phyloP scores from a whole-genome alignment of 331 rosid species.

The Acacia concinna region DNA sequence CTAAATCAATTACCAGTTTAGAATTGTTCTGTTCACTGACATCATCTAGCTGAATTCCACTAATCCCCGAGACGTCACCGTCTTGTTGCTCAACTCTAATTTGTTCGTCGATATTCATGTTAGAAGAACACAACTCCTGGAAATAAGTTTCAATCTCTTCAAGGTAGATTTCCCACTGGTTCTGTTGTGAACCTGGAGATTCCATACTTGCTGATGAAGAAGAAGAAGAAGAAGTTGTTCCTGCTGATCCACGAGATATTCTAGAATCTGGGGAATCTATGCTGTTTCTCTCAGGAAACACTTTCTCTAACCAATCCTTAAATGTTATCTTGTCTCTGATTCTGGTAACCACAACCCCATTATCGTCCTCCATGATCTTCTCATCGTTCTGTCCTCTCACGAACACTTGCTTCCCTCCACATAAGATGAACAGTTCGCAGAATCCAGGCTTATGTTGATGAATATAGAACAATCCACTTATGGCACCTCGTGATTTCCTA shows the following conservation, averaged over 20 bases:
- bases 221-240: background rate
- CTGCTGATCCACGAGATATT: constrained; percentile 18
- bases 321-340: constrained; percentile 54
- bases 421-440: constrained; percentile 71
- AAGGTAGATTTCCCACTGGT: constrained; percentile 58
- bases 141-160: constrained; percentile 62
- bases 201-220: constrained; percentile 39
- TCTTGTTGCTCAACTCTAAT: constrained; percentile 33
- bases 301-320: constrained; percentile 73
- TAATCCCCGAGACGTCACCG: constrained; percentile 31
- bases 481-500: constrained; percentile 73
- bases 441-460: constrained; percentile 64
- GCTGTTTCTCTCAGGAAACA: constrained; percentile 49
- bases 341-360: constrained; percentile 62
- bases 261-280: constrained; percentile 30
- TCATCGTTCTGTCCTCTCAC: constrained; percentile 51
- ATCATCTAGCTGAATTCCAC: constrained; percentile 51
- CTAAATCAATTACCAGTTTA: constrained; percentile 46
- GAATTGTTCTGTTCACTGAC: constrained; percentile 40
- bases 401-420: constrained; percentile 73
- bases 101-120: constrained; percentile 38
- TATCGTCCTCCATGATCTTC: constrained; percentile 75
- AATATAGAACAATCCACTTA: constrained; percentile 67
- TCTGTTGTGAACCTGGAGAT: constrained; percentile 36
- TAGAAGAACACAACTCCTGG: constrained; percentile 51